These are phyloP conservation scores for Candida labiduridarum DNA, from an alignment of 1,139 yeast species.

Conservation along the genomic window DNA sequence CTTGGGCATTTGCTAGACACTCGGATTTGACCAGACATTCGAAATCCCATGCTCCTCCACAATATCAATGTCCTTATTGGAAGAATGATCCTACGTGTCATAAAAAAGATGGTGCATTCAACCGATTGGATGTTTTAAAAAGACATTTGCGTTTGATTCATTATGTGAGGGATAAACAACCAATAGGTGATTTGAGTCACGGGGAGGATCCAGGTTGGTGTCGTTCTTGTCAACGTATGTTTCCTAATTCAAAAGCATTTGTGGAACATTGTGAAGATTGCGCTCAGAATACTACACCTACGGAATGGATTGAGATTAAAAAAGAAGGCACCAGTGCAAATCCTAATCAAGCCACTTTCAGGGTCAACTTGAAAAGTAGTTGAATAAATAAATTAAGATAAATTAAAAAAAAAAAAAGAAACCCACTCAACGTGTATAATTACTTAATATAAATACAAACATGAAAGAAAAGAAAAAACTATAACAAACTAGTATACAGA, in stretches of 20 bases:
- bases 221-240: constrained; percentile 60
- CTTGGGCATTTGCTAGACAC: constrained; percentile 68
- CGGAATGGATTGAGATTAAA: constrained; percentile 27
- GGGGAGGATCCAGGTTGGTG: constrained; percentile 66
- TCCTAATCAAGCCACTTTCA: constrained; percentile 11
- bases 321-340: constrained; percentile 1
- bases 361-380: constrained; percentile 10
- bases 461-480: background rate
- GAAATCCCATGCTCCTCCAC: constrained; percentile 65
- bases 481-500: background rate
- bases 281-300: constrained; percentile 41
- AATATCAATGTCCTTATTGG: constrained; percentile 74
- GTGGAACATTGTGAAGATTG: constrained; percentile 69
- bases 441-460: background rate
- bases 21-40: constrained; percentile 68
- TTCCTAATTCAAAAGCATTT: constrained; percentile 57
- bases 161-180: constrained; percentile 53
- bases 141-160: constrained; percentile 71
- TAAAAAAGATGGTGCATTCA: constrained; percentile 71
- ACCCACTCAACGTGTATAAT: background rate
- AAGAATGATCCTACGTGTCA: constrained; percentile 67
- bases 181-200: constrained; percentile 14
- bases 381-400: constrained; percentile 1
- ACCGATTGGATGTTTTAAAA: constrained; percentile 68
- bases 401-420: background rate